A percentile compares a stretch with the other conserved stretches of the same genome.
Evolutionary conservation across 257 asterid genomes (phyloP).

Genomic region (Mentha longifolia): DNA sequence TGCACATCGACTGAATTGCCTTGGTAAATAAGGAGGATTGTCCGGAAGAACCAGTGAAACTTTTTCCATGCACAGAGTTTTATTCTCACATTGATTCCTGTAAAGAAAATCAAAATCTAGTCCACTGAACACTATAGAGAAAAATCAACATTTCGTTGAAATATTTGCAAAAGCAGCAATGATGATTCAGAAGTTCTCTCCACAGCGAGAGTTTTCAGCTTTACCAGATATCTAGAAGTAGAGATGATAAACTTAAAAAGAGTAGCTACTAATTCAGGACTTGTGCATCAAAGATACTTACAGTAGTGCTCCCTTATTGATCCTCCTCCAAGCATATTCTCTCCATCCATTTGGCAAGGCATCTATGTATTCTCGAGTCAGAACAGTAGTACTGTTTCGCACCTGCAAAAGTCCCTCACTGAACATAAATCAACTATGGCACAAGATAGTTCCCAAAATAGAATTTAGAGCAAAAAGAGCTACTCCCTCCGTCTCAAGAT

Average conservation of each 20-base stretch:
- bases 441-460: slow-evolving; percentile 34
- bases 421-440: slow-evolving; percentile 62
- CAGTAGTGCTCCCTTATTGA: slow-evolving; percentile 89
- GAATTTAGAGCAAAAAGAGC: slow-evolving; percentile 12
- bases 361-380: slow-evolving; percentile 91
- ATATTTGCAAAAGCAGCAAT: background rate
- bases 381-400: slow-evolving; percentile 89
- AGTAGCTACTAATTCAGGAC: slow-evolving; percentile 15
- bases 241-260: background rate
- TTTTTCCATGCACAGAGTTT: slow-evolving; percentile 88
- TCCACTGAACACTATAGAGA: background rate
- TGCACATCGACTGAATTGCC: slow-evolving; percentile 86
- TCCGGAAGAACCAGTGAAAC: slow-evolving; percentile 90
- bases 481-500: too few species aligned
- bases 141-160: background rate
- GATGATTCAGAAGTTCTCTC: background rate
- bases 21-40: slow-evolving; percentile 77
- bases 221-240: slow-evolving; percentile 2
- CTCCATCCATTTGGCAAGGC: slow-evolving; percentile 98
- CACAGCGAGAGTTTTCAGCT: background rate
- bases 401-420: slow-evolving; percentile 93
- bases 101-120: slow-evolving; percentile 25
- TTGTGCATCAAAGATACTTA: slow-evolving; percentile 48
- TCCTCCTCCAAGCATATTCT: slow-evolving; percentile 96
- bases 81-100: slow-evolving; percentile 81